Percentiles rank a stretch among this genome's conserved stretches.
phyloP scores from a whole-genome alignment of 805 yeast genomes.

The Torulaspora indica region DNA sequence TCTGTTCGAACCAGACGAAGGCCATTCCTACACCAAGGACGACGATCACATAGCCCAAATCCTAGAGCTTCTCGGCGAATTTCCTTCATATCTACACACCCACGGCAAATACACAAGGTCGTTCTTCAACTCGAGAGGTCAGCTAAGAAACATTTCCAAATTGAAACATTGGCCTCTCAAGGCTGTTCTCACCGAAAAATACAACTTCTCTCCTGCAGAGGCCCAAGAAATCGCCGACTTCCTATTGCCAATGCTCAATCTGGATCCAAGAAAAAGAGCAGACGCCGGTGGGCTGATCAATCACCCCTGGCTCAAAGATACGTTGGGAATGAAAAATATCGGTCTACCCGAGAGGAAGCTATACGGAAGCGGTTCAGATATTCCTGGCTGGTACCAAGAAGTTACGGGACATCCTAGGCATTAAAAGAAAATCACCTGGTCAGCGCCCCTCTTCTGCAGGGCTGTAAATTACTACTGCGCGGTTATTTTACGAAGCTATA shows the following conservation, averaged over 20 bases:
- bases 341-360: constrained; percentile 60
- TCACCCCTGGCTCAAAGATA: constrained; percentile 78
- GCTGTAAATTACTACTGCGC: not conserved
- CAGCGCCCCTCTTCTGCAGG: not conserved
- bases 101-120: constrained; percentile 58
- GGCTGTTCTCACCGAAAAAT: constrained; percentile 80
- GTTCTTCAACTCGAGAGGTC: constrained; percentile 62
- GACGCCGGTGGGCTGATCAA: constrained; percentile 96
- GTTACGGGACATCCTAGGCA: constrained; percentile 42
- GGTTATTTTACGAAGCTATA: not conserved
- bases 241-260: constrained; percentile 71
- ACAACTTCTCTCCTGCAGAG: constrained; percentile 62
- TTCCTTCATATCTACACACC: constrained; percentile 56
- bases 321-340: constrained; percentile 67
- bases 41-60: constrained; percentile 97
- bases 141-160: constrained; percentile 71
- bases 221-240: constrained; percentile 74
- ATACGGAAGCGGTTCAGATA: constrained; percentile 80
- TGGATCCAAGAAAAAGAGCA: constrained; percentile 76
- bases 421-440: constrained; percentile 15
- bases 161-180: constrained; percentile 85
- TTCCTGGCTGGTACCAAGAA: constrained; percentile 86
- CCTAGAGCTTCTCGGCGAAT: constrained; percentile 69
- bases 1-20: constrained; percentile 79
- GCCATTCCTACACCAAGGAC: constrained; percentile 73